A percentile compares a stretch with the other conserved stretches of the same genome.
phyloP scores from a whole-genome alignment of 257 asterid species.

The Coffea eugenioides region DNA sequence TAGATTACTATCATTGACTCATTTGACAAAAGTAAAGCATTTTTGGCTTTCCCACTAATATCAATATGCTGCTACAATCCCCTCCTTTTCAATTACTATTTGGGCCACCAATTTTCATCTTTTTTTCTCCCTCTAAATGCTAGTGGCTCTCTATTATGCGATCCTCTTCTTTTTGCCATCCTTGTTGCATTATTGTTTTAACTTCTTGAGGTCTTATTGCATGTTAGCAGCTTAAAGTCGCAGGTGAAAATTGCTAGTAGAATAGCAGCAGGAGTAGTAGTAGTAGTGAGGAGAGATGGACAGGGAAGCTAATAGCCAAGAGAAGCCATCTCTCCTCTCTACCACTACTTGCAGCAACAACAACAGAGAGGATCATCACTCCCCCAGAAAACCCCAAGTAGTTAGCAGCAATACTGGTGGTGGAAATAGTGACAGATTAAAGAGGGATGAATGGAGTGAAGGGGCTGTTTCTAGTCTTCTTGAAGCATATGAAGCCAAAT shows the following conservation, averaged over 20 bases:
- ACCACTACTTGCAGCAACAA: slow-evolving; percentile 14
- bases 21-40: slow-evolving; percentile 44
- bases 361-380: slow-evolving; percentile 29
- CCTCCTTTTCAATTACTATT: slow-evolving; percentile 11
- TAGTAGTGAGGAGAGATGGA: slow-evolving; percentile 53
- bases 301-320: slow-evolving; percentile 29
- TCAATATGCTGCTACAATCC: background rate
- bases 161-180: slow-evolving; percentile 4
- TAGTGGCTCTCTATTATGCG: slow-evolving; percentile 44
- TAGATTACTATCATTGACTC: slow-evolving; percentile 48
- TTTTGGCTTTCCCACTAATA: slow-evolving; percentile 28
- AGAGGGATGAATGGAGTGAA: slow-evolving; percentile 92
- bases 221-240: slow-evolving; percentile 44
- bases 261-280: background rate
- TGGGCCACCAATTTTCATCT: slow-evolving; percentile 16
- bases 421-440: slow-evolving; percentile 44
- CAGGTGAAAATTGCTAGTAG: background rate
- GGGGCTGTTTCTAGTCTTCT: slow-evolving; percentile 76
- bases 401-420: background rate
- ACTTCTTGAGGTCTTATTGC: slow-evolving; percentile 30
- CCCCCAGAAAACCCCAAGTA: slow-evolving; percentile 40
- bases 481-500: slow-evolving; percentile 75
- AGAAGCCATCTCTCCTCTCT: slow-evolving; percentile 44
- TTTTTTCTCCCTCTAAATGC: slow-evolving; percentile 47
- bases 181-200: slow-evolving; percentile 1